Percentiles rank a stretch among this genome's conserved stretches.
Conservation (phyloP, 1,284 basidiomycete species). For the Blastosporella zonata region DNA sequence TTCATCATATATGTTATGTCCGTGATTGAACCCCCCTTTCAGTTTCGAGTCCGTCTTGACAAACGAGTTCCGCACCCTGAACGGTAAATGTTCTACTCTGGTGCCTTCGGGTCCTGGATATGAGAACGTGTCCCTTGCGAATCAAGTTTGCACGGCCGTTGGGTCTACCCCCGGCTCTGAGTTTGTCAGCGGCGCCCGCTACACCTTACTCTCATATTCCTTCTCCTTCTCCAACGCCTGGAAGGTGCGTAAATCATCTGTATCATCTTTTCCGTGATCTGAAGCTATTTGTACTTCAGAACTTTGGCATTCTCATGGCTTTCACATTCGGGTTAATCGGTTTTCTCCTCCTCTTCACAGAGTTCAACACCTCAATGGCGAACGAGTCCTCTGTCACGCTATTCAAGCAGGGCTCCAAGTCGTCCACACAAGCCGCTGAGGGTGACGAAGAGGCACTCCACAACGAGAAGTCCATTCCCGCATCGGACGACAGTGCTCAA, state of each 20-base stretch:
- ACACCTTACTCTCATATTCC: slow-evolving; percentile 47
- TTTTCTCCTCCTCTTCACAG: slow-evolving; percentile 52
- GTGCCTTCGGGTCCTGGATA: slow-evolving; percentile 47
- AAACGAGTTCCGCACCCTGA: slow-evolving; percentile 52
- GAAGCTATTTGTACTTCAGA: slow-evolving; percentile 24
- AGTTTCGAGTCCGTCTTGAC: slow-evolving; percentile 48
- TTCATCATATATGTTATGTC: slow-evolving; percentile 5
- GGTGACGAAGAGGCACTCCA: slow-evolving; percentile 21
- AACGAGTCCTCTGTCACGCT: slow-evolving; percentile 33
- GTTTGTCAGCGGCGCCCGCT: slow-evolving; percentile 47
- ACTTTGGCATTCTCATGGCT: slow-evolving; percentile 52
- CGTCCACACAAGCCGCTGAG: slow-evolving; percentile 3
- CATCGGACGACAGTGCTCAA: neutral
- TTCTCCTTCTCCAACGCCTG: slow-evolving; percentile 53
- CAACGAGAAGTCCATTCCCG: slow-evolving; percentile 12
- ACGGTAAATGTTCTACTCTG: slow-evolving; percentile 40
- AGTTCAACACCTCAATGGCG: slow-evolving; percentile 37
- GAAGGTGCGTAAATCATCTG: slow-evolving; percentile 34
- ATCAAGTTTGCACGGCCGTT: slow-evolving; percentile 55
- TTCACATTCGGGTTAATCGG: slow-evolving; percentile 47
- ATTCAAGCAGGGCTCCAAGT: slow-evolving; percentile 38
- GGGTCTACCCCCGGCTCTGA: slow-evolving; percentile 42
- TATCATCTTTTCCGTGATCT: neutral
- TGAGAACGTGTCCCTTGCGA: slow-evolving; percentile 38
- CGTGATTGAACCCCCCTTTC: neutral